Evolutionary conservation across 176 grass and related monocot species (phyloP), one percentile per base, ranked within the genome.

Genomic region (Oryza officinalis): DNA sequence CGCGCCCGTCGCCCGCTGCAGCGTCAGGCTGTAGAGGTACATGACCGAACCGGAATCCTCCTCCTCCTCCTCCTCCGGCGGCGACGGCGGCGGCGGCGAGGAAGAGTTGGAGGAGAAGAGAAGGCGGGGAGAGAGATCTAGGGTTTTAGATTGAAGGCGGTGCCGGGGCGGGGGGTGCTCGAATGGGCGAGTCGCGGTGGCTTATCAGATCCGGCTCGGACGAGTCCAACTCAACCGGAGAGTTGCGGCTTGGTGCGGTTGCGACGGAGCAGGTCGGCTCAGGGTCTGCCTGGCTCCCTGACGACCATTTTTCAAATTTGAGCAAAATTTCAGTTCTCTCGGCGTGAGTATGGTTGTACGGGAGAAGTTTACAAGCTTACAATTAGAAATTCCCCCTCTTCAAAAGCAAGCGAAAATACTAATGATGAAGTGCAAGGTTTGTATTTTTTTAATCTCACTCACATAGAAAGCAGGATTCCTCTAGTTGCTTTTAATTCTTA

Each of bases 21-120:
- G 87, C 30, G 87, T 99, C 41, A 99, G 84, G 76, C 87, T 94
- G 86, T 96, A 99, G 47, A 99, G 91, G 30, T 95, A 99, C 93
- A 99, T 96, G 23, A 31, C 60, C 41, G 32, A 20, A 6, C 46
- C 11, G 11, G 2, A 46, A 50, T 52, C 32, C 63, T 35, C 72
- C 71, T 66, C 79, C 65, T 69, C 66, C 67, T 43, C 43, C 65
- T 69, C 66, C 67, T 35, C 33, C 33, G 31, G 30, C 47, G 18
- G 13, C 10, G 43, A 54, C 25, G 26, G 60, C 30, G 35, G 26
- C 18, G 75, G 87, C 37, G 37, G 6, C 27, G n/a, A 6, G 4
- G 64, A 15, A 41, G 33, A 18, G 1, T n/a, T 3, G 33, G 49
- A 27, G 63, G 35, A 22, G 44, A 35, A 35, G 10, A 46, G 44